Evolutionary conservation across 2,329 filamentous ascomycete species (phyloP).

Genomic region (Penicillium expansum): DNA sequence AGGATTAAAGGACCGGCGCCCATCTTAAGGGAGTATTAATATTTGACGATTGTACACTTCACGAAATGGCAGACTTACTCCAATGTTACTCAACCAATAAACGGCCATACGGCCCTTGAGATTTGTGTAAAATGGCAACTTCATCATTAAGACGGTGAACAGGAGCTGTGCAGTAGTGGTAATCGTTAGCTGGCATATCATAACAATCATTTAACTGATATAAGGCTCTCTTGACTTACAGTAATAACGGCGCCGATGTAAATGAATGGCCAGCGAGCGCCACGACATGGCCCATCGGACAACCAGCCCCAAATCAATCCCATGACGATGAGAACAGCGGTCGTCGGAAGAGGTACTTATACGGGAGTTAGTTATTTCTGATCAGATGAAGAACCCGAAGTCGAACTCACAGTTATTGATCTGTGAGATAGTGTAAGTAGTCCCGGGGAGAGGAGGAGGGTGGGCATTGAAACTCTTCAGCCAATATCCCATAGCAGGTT

Average conservation of each 20-base stretch:
- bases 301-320: constrained; percentile 39
- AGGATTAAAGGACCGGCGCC: constrained; percentile 41
- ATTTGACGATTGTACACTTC: background rate
- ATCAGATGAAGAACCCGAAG: background rate
- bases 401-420: constrained; percentile 38
- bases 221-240: constrained; percentile 18
- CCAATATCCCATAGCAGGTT: constrained; percentile 44
- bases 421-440: constrained; percentile 30
- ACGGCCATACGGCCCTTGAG: constrained; percentile 37
- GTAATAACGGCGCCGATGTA: constrained; percentile 37
- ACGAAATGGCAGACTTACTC: constrained; percentile 22
- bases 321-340: constrained; percentile 38
- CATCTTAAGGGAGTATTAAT: constrained; percentile 16
- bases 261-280: constrained; percentile 42
- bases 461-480: constrained; percentile 42
- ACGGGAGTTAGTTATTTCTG: background rate
- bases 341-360: constrained; percentile 30
- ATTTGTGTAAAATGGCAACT: constrained; percentile 39
- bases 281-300: constrained; percentile 36
- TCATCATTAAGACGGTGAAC: constrained; percentile 32
- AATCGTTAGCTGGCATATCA: background rate
- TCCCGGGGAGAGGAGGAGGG: constrained; percentile 38
- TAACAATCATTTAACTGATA: background rate
- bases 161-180: constrained; percentile 23
- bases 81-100: constrained; percentile 41